These are phyloP conservation scores for Paxillus rubicundulus DNA, from an alignment of 768 basidiomycete genomes.

Conservation along the genomic window DNA sequence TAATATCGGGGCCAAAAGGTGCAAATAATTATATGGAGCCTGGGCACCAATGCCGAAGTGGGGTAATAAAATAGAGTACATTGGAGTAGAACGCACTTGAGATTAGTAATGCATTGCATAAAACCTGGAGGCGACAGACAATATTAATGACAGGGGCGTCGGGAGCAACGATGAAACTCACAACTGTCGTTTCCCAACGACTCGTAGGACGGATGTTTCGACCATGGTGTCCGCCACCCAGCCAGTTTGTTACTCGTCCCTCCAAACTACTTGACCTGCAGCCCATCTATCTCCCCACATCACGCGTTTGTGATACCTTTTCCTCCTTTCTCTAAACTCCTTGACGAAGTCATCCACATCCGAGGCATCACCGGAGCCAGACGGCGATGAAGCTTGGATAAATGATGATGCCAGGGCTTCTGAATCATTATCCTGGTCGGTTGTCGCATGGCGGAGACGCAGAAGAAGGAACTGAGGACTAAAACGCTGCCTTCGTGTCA, in stretches of 20 bases:
- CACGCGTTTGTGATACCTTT: conserved; percentile 89
- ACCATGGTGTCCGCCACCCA: not conserved
- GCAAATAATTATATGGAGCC: not conserved
- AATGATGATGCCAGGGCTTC: conserved; percentile 84
- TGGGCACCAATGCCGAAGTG: not conserved
- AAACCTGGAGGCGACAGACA: no score
- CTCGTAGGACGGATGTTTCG: not conserved
- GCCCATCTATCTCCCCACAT: conserved; percentile 91
- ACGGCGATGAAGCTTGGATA: conserved; percentile 55
- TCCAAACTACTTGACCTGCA: conserved; percentile 82
- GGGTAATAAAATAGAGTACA: not conserved
- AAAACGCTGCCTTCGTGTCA: conserved; percentile 57
- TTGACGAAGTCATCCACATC: conserved; percentile 86
- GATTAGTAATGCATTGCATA: not conserved
- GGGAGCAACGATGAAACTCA: not conserved
- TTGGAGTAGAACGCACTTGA: not conserved
- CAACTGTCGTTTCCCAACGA: not conserved
- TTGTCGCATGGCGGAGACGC: conserved; percentile 83
- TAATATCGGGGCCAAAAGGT: no score
- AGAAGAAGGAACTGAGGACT: conserved; percentile 85
- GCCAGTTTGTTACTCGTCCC: conserved; percentile 45
- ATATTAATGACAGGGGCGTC: not conserved
- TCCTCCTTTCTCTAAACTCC: conserved; percentile 83
- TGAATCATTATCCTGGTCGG: conserved; percentile 86
- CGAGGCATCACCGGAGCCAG: conserved; percentile 23